These are phyloP conservation scores for Plasmodium vinckei DNA, from an alignment of 169 alveolate genomes.

Conservation along the genomic window DNA sequence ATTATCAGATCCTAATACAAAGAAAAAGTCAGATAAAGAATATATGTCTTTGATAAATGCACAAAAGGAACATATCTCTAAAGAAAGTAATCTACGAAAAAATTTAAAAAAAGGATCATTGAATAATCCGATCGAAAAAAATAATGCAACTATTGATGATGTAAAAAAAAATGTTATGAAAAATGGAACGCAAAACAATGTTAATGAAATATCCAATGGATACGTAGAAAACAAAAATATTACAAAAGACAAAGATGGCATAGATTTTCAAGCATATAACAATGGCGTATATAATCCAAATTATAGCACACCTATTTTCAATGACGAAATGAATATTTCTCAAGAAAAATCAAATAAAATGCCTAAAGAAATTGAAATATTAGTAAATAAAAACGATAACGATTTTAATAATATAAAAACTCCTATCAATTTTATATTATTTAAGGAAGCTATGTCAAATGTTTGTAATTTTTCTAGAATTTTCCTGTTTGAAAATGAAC, in stretches of 20 bases:
- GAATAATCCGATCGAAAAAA: constrained; percentile 12
- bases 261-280: not conserved
- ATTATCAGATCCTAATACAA: not conserved
- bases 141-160: not conserved
- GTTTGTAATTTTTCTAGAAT: constrained; percentile 73
- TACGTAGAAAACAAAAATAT: not conserved
- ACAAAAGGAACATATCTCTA: not conserved
- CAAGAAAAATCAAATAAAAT: constrained; percentile 34
- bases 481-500: constrained; percentile 75
- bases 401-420: constrained; percentile 38
- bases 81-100: not conserved
- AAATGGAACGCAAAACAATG: not conserved
- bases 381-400: constrained; percentile 67
- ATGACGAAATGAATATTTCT: constrained; percentile 17
- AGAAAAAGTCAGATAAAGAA: not conserved
- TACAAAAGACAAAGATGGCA: not conserved
- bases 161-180: not conserved
- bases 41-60: too few relatives aligned
- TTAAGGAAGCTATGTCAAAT: constrained; percentile 75
- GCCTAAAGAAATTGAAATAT: constrained; percentile 53
- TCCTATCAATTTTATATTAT: constrained; percentile 71
- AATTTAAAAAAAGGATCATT: not conserved
- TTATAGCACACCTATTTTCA: not conserved
- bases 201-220: not conserved
- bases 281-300: not conserved